Evolutionary conservation across 1,139 yeast genomes (phyloP).

Genomic region (Saccharomycopsis hybrid): DNA sequence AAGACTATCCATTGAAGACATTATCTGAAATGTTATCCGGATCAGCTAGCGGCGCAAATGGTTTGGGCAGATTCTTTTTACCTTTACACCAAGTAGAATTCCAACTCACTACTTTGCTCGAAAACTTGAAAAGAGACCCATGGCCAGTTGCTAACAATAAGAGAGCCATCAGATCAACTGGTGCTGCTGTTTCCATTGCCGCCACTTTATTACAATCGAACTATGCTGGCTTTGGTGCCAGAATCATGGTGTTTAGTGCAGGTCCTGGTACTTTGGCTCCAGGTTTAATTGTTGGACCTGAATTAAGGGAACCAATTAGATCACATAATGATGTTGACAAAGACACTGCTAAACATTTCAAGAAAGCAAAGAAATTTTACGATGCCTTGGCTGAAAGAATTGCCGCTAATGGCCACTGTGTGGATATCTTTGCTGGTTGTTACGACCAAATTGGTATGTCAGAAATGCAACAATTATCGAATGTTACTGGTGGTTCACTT

Average conservation of each 20-base stretch:
- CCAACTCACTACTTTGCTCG: slow-evolving; percentile 75
- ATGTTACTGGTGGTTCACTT: slow-evolving; percentile 89
- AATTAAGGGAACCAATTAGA: slow-evolving; percentile 91
- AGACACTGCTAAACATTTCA: slow-evolving; percentile 86
- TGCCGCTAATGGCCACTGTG: slow-evolving; percentile 73
- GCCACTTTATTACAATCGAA: slow-evolving; percentile 75
- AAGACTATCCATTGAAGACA: slow-evolving; percentile 74
- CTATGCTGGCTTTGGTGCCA: slow-evolving; percentile 86
- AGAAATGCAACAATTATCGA: slow-evolving; percentile 88
- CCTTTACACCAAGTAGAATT: slow-evolving; percentile 86
- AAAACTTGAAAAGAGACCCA: slow-evolving; percentile 74
- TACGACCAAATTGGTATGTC: slow-evolving; percentile 97
- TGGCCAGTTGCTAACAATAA: slow-evolving; percentile 89
- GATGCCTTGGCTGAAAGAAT: slow-evolving; percentile 72
- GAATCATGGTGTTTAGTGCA: slow-evolving; percentile 84
- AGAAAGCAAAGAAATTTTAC: slow-evolving; percentile 83
- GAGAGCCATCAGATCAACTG: slow-evolving; percentile 89
- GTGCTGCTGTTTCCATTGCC: slow-evolving; percentile 86
- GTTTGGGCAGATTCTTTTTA: slow-evolving; percentile 71
- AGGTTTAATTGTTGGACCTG: slow-evolving; percentile 88
- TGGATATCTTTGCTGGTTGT: slow-evolving; percentile 95
- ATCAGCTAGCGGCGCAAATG: slow-evolving; percentile 30
- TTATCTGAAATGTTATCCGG: slow-evolving; percentile 69
- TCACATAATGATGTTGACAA: slow-evolving; percentile 93
- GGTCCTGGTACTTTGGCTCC: slow-evolving; percentile 97